Conservation (phyloP, 768 basidiomycete genomes). For the Leccinum sublutescens region DNA sequence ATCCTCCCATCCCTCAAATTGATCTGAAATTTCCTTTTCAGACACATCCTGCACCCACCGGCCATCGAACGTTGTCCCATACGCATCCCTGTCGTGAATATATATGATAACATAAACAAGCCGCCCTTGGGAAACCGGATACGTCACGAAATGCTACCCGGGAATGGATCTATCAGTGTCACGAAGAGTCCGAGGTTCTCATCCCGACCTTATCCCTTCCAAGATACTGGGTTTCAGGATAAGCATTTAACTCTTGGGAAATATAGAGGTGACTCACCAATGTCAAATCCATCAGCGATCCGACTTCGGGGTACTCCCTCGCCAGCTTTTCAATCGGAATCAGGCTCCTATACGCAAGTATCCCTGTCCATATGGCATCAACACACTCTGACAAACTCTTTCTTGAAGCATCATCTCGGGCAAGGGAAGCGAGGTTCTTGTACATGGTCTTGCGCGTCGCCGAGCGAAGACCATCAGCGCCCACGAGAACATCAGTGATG, state of each 20-base stretch:
- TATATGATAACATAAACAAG: conserved; percentile 37
- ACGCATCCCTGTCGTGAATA: conserved; percentile 24
- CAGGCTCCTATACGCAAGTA: conserved; percentile 38
- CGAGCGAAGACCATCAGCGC: conserved; percentile 44
- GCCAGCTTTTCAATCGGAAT: conserved; percentile 31
- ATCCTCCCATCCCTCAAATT: conserved; percentile 29
- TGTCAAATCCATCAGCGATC: conserved; percentile 25
- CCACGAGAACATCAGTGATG: conserved; percentile 41
- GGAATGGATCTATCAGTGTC: not conserved
- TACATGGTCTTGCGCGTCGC: conserved; percentile 31
- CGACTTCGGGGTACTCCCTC: conserved; percentile 34
- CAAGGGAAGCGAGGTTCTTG: conserved; percentile 10
- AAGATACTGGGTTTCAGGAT: conserved; percentile 19
- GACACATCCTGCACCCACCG: conserved; percentile 30
- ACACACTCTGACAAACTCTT: conserved; percentile 19
- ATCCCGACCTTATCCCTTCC: conserved; percentile 21
- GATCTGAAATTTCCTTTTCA: conserved; percentile 31
- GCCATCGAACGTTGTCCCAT: conserved; percentile 33
- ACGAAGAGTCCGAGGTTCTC: not conserved
- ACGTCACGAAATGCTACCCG: conserved; percentile 39
- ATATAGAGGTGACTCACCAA: not conserved
- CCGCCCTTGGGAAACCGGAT: conserved; percentile 37
- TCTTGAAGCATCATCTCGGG: conserved; percentile 3
- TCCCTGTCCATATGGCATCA: conserved; percentile 41
- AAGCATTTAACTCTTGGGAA: not conserved